These are phyloP conservation scores for Boletus rubropictus DNA, from an alignment of 768 basidiomycete genomes.

Conservation along the genomic window DNA sequence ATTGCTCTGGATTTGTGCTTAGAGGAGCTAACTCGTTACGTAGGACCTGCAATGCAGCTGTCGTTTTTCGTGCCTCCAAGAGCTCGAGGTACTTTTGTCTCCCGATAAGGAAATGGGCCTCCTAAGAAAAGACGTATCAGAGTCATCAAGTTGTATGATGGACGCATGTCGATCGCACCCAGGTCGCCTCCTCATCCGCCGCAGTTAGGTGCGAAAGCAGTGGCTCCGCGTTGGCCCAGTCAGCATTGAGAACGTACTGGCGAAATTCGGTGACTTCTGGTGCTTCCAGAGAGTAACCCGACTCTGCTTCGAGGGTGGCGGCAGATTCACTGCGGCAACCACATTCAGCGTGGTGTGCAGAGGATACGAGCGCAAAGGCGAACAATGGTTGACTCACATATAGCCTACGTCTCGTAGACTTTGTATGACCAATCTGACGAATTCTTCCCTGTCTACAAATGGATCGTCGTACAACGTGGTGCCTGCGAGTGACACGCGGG, in stretches of 20 bases:
- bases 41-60: conserved; percentile 77
- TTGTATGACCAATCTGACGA: conserved; percentile 83
- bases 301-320: conserved; percentile 84
- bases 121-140: conserved; percentile 40
- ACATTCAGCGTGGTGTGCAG: conserved; percentile 8
- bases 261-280: conserved; percentile 75
- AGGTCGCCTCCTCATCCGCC: conserved; percentile 57
- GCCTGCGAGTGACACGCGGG: conserved; percentile 64
- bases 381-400: conserved; percentile 38
- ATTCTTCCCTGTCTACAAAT: conserved; percentile 81
- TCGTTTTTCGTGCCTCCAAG: conserved; percentile 74
- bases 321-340: conserved; percentile 68
- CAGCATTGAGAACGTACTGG: conserved; percentile 69
- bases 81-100: conserved; percentile 96
- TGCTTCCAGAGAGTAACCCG: conserved; percentile 82
- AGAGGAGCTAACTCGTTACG: conserved; percentile 85
- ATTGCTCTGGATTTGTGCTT: conserved; percentile 69
- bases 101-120: conserved; percentile 80
- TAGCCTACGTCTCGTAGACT: conserved; percentile 86
- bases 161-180: conserved; percentile 43
- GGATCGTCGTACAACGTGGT: conserved; percentile 75
- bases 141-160: conserved; percentile 6
- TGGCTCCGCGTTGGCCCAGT: conserved; percentile 75
- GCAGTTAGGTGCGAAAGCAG: conserved; percentile 66
- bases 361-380: conserved; percentile 7